Conservation (phyloP, 208 protist genomes). For the Acanthamoeba healyi region DNA sequence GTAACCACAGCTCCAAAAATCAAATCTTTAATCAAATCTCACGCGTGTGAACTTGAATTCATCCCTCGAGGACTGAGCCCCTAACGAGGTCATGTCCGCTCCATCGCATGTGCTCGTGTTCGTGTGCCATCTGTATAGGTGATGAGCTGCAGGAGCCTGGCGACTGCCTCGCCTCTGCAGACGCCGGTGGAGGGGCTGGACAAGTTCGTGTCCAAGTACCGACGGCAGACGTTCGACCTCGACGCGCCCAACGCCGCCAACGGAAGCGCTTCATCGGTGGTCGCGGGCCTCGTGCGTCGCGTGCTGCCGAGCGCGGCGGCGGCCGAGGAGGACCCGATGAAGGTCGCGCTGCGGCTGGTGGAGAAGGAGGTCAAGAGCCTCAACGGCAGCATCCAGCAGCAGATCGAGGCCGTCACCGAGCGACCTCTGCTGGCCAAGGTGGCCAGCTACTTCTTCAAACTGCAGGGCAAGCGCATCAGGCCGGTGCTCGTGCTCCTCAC, state of each 20-base stretch:
- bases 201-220: constrained; percentile 55
- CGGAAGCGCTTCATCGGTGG: constrained; percentile 35
- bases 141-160: not conserved
- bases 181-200: constrained; percentile 16
- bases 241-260: not conserved
- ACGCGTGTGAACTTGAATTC: too few species aligned
- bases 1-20: too few species aligned
- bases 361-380: constrained; percentile 62
- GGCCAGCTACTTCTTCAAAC: constrained; percentile 76
- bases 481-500: constrained; percentile 72
- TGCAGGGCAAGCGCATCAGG: constrained; percentile 72
- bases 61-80: too few species aligned
- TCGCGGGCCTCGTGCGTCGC: constrained; percentile 37
- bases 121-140: too few species aligned
- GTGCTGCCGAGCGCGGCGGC: not conserved
- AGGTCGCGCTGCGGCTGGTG: constrained; percentile 53
- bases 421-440: constrained; percentile 60
- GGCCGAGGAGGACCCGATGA: constrained; percentile 60
- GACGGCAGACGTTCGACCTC: constrained; percentile 44
- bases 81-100: too few species aligned
- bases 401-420: constrained; percentile 71
- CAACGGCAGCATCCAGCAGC: constrained; percentile 61
- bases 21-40: too few species aligned
- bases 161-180: not conserved
- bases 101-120: not conserved